These are phyloP conservation scores for Lentinus brumalis DNA, from an alignment of 768 basidiomycete species.

Conservation along the genomic window DNA sequence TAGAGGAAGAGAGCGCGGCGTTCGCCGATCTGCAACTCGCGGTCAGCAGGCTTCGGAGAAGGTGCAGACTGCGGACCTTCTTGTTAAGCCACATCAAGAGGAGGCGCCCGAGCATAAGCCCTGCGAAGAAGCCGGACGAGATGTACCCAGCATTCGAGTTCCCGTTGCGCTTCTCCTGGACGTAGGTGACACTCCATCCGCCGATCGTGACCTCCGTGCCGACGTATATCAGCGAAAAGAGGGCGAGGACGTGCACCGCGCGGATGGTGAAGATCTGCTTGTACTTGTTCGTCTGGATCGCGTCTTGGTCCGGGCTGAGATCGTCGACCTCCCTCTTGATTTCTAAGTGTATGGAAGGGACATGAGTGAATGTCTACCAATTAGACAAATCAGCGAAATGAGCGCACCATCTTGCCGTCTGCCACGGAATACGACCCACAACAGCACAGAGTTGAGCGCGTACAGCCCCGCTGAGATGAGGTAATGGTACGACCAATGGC, in stretches of 20 bases:
- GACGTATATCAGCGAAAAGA: constrained; percentile 45
- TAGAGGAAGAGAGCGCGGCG: constrained; percentile 31
- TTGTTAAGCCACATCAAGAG: constrained; percentile 30
- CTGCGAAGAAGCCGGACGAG: constrained; percentile 45
- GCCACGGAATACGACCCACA: constrained; percentile 63
- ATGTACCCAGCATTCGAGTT: constrained; percentile 43
- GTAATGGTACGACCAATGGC: constrained; percentile 79
- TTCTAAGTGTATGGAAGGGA: constrained; percentile 15
- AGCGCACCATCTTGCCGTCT: constrained; percentile 69
- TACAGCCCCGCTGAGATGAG: constrained; percentile 69
- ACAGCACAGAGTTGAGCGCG: constrained; percentile 50
- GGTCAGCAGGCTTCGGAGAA: not conserved
- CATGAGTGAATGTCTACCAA: not conserved
- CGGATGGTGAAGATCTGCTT: constrained; percentile 37
- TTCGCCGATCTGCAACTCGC: constrained; percentile 28
- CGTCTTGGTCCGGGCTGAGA: constrained; percentile 19
- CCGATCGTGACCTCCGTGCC: constrained; percentile 47
- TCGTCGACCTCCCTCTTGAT: constrained; percentile 30
- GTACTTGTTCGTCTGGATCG: constrained; percentile 28
- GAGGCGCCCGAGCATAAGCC: constrained; percentile 31
- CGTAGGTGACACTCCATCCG: constrained; percentile 49
- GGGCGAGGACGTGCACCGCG: constrained; percentile 40
- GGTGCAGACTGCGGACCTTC: constrained; percentile 16
- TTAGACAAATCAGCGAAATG: not conserved
- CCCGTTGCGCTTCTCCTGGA: constrained; percentile 41